Percentiles rank a stretch among this genome's conserved stretches.
phyloP scores from a whole-genome alignment of 345 rosid species.

The Eucalyptus polyanthemos region DNA sequence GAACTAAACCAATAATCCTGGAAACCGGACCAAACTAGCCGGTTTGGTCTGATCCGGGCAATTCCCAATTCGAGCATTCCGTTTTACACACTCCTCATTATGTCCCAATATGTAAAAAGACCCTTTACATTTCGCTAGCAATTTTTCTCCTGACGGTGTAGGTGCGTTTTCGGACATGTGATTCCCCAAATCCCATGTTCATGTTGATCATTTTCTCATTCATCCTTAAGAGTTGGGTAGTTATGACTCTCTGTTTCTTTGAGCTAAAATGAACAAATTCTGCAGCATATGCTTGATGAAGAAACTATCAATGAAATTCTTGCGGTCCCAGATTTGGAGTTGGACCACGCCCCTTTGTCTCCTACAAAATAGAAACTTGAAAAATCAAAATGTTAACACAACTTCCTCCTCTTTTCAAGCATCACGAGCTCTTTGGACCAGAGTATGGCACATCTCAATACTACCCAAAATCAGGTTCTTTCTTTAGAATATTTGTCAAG shows the following conservation, averaged over 20 bases:
- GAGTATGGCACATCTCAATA: neutral
- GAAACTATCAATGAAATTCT: too few species aligned
- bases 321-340: too few species aligned
- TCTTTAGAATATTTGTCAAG: neutral
- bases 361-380: neutral
- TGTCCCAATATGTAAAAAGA: neutral
- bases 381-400: neutral
- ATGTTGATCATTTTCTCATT: neutral
- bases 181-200: neutral
- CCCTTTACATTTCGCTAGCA: neutral
- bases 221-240: neutral
- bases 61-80: accelerated
- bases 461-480: neutral
- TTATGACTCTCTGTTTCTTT: neutral
- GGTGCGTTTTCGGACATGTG: neutral
- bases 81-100: neutral
- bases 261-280: too few species aligned
- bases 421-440: neutral
- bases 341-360: too few species aligned
- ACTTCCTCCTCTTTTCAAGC: neutral
- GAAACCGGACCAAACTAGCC: too few species aligned
- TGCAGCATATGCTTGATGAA: too few species aligned
- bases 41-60: accelerated
- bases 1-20: too few species aligned
- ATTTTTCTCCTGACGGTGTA: neutral